Conservation (phyloP, 1,139 yeast genomes). For the Suhomyces ambrosiae region DNA sequence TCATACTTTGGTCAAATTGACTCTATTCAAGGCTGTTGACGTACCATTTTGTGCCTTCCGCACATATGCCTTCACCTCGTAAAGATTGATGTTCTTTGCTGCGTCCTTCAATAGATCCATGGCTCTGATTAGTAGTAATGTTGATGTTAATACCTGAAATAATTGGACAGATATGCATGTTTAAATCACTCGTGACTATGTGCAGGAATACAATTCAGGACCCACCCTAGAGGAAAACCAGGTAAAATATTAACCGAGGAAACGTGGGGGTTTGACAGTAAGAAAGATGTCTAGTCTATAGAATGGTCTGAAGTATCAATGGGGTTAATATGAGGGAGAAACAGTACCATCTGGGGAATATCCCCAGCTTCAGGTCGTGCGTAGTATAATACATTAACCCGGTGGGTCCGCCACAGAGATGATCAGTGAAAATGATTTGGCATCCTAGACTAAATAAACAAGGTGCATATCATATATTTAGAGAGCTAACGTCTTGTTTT, state of each 20-base stretch:
- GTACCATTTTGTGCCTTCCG: slow-evolving; percentile 95
- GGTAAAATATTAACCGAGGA: too few species aligned
- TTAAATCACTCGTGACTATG: slow-evolving; percentile 6
- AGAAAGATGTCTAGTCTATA: too few species aligned
- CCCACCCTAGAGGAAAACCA: too few species aligned
- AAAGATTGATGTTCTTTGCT: slow-evolving; percentile 78
- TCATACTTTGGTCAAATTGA: too few species aligned
- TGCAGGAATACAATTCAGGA: slow-evolving; percentile 10
- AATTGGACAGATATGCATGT: slow-evolving; percentile 10
- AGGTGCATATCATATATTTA: too few species aligned
- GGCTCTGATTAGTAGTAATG: slow-evolving; percentile 8
- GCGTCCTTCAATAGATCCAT: slow-evolving; percentile 75
- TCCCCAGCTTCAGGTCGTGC: not conserved
- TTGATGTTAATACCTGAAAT: slow-evolving; percentile 5
- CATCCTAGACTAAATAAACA: too few species aligned
- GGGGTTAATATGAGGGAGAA: too few species aligned
- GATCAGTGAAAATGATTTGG: not conserved
- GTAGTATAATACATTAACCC: not conserved
- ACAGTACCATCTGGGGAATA: too few species aligned
- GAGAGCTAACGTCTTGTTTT: too few species aligned
- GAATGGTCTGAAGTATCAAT: too few species aligned
- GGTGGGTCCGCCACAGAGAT: not conserved
- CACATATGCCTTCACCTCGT: slow-evolving; percentile 96
- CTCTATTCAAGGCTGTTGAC: too few species aligned
- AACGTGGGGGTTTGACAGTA: too few species aligned